Evolutionary conservation across 495 filamentous ascomycete genomes (phyloP), one percentile per base, ranked within the genome.

Genomic region (Astrocystis sublimbata): DNA sequence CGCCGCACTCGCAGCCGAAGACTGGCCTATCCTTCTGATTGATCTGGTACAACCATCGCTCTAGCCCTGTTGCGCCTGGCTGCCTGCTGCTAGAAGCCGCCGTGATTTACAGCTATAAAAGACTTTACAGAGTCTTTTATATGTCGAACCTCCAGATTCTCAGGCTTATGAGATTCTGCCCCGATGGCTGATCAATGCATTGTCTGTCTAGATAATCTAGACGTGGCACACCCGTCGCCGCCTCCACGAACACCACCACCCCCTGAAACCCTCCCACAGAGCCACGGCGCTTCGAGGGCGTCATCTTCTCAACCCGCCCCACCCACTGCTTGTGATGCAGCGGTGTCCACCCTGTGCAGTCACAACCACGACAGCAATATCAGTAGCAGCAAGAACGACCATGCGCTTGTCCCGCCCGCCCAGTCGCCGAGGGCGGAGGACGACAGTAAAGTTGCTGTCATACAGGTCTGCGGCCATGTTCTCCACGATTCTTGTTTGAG

Each of bases 171-270:
- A 72, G 58, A 70, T 63, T 62, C 65, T 68, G 63, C 63, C 68
- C 65, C 53, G 70, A 93, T 94, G 92, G 90, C 90, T 79, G 92
- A 96, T 75, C 91, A 92, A 69, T 96, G 92, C 81, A 96, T 96
- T 79, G 90, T 97, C 74, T 97, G 93, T 85, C 85, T 97, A 76
- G 92, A 93, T 76, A 88, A 90, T 79, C 87, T 97, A 78, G 89
- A 87, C 77, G 70, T 71, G 51, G 70, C 73, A 70, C 66, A 54
- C 49, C 47, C 69, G 23, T 49, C 65, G 53, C 62, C 67, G 43
- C 65, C 45, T 42, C 60, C 68, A 43, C 68, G 63, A 56, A 61
- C 67, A 56, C 63, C 60, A 56, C 63, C 60, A 41, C 19, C 45
- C 36, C 50, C 43, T 24, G 51, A 58, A 33, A 45, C 43, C 36